phyloP scores from a whole-genome alignment of 306 rosid species.

The Citrullus mucosospermus region DNA sequence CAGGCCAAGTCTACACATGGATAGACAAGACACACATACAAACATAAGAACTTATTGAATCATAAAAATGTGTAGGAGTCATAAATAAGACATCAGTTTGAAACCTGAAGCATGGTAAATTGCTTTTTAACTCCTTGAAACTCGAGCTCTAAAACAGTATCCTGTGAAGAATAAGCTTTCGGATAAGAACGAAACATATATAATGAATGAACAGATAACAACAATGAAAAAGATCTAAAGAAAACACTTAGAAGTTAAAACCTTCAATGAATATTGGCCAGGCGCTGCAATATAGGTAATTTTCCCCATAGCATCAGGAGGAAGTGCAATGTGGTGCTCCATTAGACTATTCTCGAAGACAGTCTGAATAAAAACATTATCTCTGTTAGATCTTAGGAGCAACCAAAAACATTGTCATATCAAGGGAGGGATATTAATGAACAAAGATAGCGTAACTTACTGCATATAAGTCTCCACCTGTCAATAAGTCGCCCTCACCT shows the following conservation, averaged over 20 bases:
- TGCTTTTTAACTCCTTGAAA: constrained; percentile 91
- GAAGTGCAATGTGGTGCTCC: constrained; percentile 85
- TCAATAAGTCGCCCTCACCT: constrained; percentile 89
- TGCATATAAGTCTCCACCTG: constrained; percentile 96
- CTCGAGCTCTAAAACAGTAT: constrained; percentile 92
- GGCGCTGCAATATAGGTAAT: constrained; percentile 74
- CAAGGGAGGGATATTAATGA: neutral
- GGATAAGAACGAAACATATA: neutral
- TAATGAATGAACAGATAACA: neutral
- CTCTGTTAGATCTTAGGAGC: constrained; percentile 2
- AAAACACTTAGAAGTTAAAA: constrained; percentile 12
- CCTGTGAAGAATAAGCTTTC: constrained; percentile 38
- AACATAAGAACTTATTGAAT: constrained; percentile 1
- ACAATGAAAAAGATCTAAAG: neutral
- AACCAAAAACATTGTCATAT: constrained; percentile 8
- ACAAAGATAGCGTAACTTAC: constrained; percentile 33
- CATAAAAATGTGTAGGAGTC: neutral
- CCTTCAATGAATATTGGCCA: constrained; percentile 94
- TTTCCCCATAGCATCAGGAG: constrained; percentile 98
- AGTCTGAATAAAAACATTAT: constrained; percentile 39
- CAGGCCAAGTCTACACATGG: constrained; percentile 83
- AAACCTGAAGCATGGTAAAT: constrained; percentile 97
- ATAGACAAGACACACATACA: constrained; percentile 4
- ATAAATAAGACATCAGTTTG: constrained; percentile 13
- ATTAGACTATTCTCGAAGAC: constrained; percentile 87